Evolutionary conservation across 805 yeast genomes (phyloP).

Genomic region (Jamesozyma lodderae): DNA sequence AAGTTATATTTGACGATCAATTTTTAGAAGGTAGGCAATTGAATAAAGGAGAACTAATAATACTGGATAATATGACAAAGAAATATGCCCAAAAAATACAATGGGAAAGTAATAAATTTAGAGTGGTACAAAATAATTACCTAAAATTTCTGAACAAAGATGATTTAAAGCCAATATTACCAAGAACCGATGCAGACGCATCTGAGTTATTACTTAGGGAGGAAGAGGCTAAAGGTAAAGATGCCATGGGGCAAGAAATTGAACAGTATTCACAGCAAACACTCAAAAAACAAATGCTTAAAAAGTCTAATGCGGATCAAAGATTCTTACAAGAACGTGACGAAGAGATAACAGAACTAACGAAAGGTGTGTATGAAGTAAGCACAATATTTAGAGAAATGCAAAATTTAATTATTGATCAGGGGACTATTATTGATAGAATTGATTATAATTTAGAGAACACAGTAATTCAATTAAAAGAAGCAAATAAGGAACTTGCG

Average conservation of each 20-base stretch:
- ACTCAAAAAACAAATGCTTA: slow-evolving; percentile 25
- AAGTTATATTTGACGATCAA: slow-evolving; percentile 34
- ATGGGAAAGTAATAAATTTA: slow-evolving; percentile 61
- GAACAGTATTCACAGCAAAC: slow-evolving; percentile 33
- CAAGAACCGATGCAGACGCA: slow-evolving; percentile 21
- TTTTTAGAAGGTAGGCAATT: slow-evolving; percentile 30
- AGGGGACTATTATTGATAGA: slow-evolving; percentile 87
- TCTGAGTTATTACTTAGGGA: slow-evolving; percentile 26
- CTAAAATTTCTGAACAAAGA: slow-evolving; percentile 77
- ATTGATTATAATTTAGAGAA: slow-evolving; percentile 85
- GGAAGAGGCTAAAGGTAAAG: slow-evolving; percentile 26
- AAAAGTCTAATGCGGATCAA: slow-evolving; percentile 15
- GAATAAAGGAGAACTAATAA: slow-evolving; percentile 42
- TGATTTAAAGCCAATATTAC: slow-evolving; percentile 45
- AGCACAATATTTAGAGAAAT: slow-evolving; percentile 88
- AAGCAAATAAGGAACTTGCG: slow-evolving; percentile 67
- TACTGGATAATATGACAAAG: slow-evolving; percentile 74
- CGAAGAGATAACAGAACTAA: slow-evolving; percentile 79
- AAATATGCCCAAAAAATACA: slow-evolving; percentile 82
- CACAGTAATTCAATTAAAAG: slow-evolving; percentile 65
- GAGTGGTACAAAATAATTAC: slow-evolving; percentile 84
- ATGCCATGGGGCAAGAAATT: slow-evolving; percentile 19
- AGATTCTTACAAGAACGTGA: slow-evolving; percentile 52
- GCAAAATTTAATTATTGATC: slow-evolving; percentile 87
- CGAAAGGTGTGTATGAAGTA: slow-evolving; percentile 89